phyloP scores from a whole-genome alignment of 805 yeast species.

The Millerago galiae region DNA sequence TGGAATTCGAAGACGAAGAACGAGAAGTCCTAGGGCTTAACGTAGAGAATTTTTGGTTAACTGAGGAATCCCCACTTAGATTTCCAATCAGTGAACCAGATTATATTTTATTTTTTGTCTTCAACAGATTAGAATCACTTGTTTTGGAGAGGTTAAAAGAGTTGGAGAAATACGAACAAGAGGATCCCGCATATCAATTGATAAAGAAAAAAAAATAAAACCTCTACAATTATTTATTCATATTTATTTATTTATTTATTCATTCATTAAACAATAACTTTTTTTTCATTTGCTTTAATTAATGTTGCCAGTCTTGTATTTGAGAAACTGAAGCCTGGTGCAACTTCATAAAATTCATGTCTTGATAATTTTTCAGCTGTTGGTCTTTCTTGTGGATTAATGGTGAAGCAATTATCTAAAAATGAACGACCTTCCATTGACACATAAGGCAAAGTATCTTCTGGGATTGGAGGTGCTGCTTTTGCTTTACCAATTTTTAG shows the following conservation, averaged over 20 bases:
- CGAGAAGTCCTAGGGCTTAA: constrained; percentile 13
- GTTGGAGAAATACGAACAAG: constrained; percentile 2
- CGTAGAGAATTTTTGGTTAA: constrained; percentile 51
- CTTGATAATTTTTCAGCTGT: constrained; percentile 64
- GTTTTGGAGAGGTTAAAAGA: constrained; percentile 5
- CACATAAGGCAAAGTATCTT: constrained; percentile 65
- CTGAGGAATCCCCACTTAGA: constrained; percentile 60
- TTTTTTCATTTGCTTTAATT: constrained; percentile 39
- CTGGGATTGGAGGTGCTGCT: constrained; percentile 93
- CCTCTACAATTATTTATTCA: not conserved
- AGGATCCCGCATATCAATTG: not conserved
- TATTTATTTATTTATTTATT: not conserved
- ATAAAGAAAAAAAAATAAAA: not conserved
- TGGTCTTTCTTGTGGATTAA: constrained; percentile 81
- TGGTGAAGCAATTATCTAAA: constrained; percentile 65
- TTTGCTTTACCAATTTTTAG: constrained; percentile 80
- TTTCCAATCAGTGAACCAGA: constrained; percentile 66
- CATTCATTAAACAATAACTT: constrained; percentile 7
- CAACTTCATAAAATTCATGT: constrained; percentile 45
- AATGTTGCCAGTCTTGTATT: constrained; percentile 49
- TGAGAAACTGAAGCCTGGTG: constrained; percentile 40
- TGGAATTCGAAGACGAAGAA: constrained; percentile 23
- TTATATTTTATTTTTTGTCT: constrained; percentile 41
- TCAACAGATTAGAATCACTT: constrained; percentile 19
- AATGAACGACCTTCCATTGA: constrained; percentile 63